A percentile compares a stretch with the other conserved stretches of the same genome.
Evolutionary conservation across 257 asterid species (phyloP).

Genomic region (Striga asiatica): DNA sequence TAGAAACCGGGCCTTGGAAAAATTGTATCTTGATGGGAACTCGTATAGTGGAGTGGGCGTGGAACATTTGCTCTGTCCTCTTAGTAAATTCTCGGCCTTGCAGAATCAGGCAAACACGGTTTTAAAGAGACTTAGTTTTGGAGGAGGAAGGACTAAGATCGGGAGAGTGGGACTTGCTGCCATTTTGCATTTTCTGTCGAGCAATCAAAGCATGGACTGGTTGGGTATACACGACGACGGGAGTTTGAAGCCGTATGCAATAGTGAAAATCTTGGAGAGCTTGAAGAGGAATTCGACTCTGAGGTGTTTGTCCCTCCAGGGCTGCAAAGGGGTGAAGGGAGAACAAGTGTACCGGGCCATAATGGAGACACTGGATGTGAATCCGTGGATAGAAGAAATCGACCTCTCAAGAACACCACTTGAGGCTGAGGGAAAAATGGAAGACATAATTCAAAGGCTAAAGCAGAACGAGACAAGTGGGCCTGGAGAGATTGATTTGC

Average conservation of each 20-base stretch:
- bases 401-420: constrained; percentile 62
- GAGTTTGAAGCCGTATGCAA: constrained; percentile 38
- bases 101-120: constrained; percentile 64
- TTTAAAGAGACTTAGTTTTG: constrained; percentile 48
- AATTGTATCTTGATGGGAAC: constrained; percentile 50
- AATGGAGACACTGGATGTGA: constrained; percentile 52
- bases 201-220: constrained; percentile 40
- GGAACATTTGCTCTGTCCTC: constrained; percentile 81
- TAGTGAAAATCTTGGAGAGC: constrained; percentile 49
- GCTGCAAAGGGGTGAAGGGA: constrained; percentile 79
- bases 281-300: constrained; percentile 58
- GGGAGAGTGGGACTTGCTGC: constrained; percentile 63
- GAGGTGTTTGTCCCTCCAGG: constrained; percentile 46
- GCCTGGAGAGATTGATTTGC: constrained; percentile 49
- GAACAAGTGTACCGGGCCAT: constrained; percentile 46
- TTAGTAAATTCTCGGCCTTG: constrained; percentile 58
- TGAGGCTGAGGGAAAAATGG: constrained; percentile 48
- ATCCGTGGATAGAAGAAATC: constrained; percentile 81
- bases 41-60: constrained; percentile 53
- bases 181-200: constrained; percentile 49
- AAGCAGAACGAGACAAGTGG: constrained; percentile 46
- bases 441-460: constrained; percentile 41
- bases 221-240: constrained; percentile 59
- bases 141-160: constrained; percentile 57
- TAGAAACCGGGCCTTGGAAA: constrained; percentile 55